phyloP scores from a whole-genome alignment of 352 stramenopile species.

The Phytopythium aichiense region DNA sequence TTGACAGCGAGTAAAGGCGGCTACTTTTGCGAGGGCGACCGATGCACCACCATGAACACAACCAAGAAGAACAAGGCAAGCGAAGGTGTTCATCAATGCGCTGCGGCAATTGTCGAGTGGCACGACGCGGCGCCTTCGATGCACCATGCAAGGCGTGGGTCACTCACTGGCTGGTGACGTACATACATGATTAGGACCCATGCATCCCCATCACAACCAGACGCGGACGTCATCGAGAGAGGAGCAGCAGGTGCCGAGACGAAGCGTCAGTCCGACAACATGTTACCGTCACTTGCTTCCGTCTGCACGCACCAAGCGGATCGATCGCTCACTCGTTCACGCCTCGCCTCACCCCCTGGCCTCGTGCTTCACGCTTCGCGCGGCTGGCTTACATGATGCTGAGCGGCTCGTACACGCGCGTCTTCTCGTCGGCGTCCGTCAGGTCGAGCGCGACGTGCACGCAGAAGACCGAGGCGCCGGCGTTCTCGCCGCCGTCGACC shows the following conservation, averaged over 20 bases:
- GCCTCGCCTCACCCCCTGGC: too few species aligned
- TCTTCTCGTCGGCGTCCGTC: slow-evolving; percentile 34
- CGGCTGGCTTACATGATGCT: slow-evolving; percentile 49
- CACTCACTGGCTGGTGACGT: too few species aligned
- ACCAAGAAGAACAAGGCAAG: too few species aligned
- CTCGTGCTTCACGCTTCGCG: background rate
- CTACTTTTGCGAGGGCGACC: too few species aligned
- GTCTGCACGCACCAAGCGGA: too few species aligned
- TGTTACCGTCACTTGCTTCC: background rate
- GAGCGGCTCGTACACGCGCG: slow-evolving; percentile 68
- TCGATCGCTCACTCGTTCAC: too few species aligned
- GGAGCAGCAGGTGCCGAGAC: background rate
- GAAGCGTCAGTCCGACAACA: too few species aligned
- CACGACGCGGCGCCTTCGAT: too few species aligned
- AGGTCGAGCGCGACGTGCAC: slow-evolving; percentile 77
- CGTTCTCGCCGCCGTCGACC: slow-evolving; percentile 29
- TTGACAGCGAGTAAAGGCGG: slow-evolving; percentile 6
- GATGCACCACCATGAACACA: too few species aligned
- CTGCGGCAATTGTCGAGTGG: too few species aligned
- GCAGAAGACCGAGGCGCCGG: slow-evolving; percentile 58
- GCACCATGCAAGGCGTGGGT: too few species aligned
- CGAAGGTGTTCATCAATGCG: too few species aligned
- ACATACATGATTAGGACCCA: background rate
- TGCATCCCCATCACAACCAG: background rate
- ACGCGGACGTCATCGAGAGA: background rate